Conservation (phyloP, 1,139 yeast species). For the Hemisphaericaspora lyxosophila region DNA sequence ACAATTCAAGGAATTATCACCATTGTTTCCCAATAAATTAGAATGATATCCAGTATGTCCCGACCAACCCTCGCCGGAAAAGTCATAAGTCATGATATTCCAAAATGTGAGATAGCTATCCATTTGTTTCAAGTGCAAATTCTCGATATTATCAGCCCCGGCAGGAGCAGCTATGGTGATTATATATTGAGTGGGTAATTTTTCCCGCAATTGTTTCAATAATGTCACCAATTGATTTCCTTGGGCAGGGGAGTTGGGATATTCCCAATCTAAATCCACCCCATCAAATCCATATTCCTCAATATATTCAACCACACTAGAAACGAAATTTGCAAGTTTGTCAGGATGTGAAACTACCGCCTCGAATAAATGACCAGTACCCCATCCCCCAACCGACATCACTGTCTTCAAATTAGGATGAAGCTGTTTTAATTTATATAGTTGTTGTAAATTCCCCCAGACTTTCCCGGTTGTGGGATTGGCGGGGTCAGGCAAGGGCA, state of each 20-base stretch:
- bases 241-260: constrained; percentile 55
- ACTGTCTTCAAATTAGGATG: constrained; percentile 56
- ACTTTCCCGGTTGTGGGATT: constrained; percentile 19
- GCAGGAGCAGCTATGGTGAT: constrained; percentile 81
- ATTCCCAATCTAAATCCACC: constrained; percentile 94
- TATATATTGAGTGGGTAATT: constrained; percentile 33
- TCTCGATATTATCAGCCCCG: constrained; percentile 43
- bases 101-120: constrained; percentile 62
- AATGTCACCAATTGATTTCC: constrained; percentile 47
- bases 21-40: constrained; percentile 52
- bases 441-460: constrained; percentile 57
- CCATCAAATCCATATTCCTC: constrained; percentile 75
- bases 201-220: constrained; percentile 40
- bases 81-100: constrained; percentile 93
- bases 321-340: constrained; percentile 49
- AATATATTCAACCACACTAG: constrained; percentile 49
- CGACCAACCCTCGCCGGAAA: constrained; percentile 74
- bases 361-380: constrained; percentile 55
- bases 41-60: constrained; percentile 62
- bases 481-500: constrained; percentile 27
- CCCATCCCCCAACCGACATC: constrained; percentile 91
- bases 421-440: constrained; percentile 48
- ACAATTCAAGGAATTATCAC: constrained; percentile 47
- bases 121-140: constrained; percentile 50
- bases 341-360: constrained; percentile 37